A percentile compares a stretch with the other conserved stretches of the same genome.
These are phyloP conservation scores for Chaetomium sp. DNA, from an alignment of 2,329 filamentous ascomycete genomes.

Conservation along the genomic window DNA sequence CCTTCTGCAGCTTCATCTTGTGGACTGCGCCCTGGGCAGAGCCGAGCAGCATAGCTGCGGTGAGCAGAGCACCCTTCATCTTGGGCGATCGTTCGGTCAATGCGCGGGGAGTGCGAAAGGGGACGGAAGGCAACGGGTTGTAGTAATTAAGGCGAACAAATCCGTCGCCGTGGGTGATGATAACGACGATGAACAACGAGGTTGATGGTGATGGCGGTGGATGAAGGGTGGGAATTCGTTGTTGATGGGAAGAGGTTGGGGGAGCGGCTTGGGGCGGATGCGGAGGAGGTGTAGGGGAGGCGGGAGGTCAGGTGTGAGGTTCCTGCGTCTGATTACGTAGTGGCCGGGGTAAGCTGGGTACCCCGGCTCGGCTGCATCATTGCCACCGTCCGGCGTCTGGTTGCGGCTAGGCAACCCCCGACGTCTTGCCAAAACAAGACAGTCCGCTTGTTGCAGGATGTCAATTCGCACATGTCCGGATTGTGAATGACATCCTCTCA, in stretches of 20 bases:
- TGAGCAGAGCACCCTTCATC: constrained; percentile 86
- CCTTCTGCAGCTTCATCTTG: constrained; percentile 98
- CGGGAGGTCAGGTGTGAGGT: constrained; percentile 23
- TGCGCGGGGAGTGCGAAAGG: constrained; percentile 21
- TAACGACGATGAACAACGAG: constrained; percentile 1
- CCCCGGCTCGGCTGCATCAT: constrained; percentile 6
- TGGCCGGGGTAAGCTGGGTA: constrained; percentile 8
- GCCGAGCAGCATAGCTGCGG: constrained; percentile 79
- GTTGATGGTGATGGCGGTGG: constrained; percentile 9
- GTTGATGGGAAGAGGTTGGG: constrained; percentile 23
- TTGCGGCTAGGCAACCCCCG: background rate
- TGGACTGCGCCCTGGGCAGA: constrained; percentile 83
- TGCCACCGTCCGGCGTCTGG: constrained; percentile 6
- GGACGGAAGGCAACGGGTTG: constrained; percentile 20
- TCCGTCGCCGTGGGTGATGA: constrained; percentile 10
- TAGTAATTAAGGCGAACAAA: background rate
- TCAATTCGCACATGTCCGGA: background rate
- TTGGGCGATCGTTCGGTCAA: constrained; percentile 43
- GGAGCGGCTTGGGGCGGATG: constrained; percentile 8
- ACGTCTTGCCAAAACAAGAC: background rate
- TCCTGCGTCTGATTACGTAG: constrained; percentile 27
- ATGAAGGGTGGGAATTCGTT: constrained; percentile 3
- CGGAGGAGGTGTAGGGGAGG: constrained; percentile 8
- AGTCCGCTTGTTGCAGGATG: background rate
- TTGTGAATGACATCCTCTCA: too few species aligned